Evolutionary conservation across 768 basidiomycete species (phyloP), one percentile per base, ranked within the genome.

Genomic region (Pholiota microspora): DNA sequence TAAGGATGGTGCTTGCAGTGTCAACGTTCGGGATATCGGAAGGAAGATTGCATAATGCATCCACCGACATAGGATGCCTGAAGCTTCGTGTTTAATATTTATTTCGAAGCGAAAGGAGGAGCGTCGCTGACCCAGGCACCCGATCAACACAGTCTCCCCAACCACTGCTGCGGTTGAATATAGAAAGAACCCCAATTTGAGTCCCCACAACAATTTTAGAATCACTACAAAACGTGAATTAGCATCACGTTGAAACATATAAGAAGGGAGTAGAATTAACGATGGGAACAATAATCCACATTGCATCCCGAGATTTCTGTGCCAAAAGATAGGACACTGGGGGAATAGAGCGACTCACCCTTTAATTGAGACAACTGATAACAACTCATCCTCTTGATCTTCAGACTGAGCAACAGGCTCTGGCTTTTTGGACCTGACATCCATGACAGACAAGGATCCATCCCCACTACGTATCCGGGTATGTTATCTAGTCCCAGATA

Each of bases 91-190:
- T 58, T 67, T 55, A 64, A 55, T 49, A 53, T 45, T 25, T 9
- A 25, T 25, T n/a, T 32, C 46, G 51, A 52, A 56, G 49, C 28
- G 56, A 24, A 51, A 49, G 35, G 31, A 36, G 32, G 51, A 23
- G 52, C 25, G 32, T 47, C 27, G 70, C 81, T 53, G 63, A 92
- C 89, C 93, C 93, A 38, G 91, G 89, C 28, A 94, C 77, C 47
- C 93, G 82, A 69, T 96, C 93, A 12, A 95, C 92, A 62, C 92
- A 95, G 67, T 97, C 94, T 4, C 83, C 87, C 86, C 92, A 96
- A 7, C 94, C 95, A 60, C 83, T 88, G 36, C 74, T 85, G 23
- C 88, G 82, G 68, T 95, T 94, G 74, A 94, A 97, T 52, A 97
- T 82, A 5, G 91, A 93, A 15, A 98, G 73, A 15, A 94, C 87